Base-by-base conservation (phyloP, 495 filamentous ascomycete species). In the Podospora pseudoanserina region DNA sequence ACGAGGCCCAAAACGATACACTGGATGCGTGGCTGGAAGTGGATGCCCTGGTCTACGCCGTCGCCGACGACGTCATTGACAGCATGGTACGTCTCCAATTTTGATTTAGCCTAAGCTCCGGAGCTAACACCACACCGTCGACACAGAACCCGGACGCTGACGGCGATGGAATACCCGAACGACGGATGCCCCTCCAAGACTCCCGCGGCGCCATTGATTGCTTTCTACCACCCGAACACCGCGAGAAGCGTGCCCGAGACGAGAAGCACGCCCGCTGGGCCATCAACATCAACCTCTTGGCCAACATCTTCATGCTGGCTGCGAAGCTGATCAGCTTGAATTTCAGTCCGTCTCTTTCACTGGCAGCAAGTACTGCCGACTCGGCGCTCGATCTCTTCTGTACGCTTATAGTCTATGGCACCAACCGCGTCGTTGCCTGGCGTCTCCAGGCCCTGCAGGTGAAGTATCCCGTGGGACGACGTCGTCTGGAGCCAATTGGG, bases 1-100 rank as follows among this genome's bases (percentile, higher is more conserved):
- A 86, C 70, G 79, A 83, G 64, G 71, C 71, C 19, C 84, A 85
- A 68, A 87, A 87, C 66, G 75, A 79, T 39, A 65, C 79, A 0
- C 68, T 86, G 30, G 80, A 85, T 65, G 81, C 84, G 62, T 86
- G 84, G 84, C 63, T 84, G 5, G 80, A 86, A 72, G 82, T 86
- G 5, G 84, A 86, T 70, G 75, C 78, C 0, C 67, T 86, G 26
- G 84, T 86, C 16, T 77, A 78, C 69, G 75, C 73, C 9, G 72
- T 86, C 19, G 81, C 84, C 13, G 84, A 85, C 72, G 80, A 86
- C 67, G 77, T 86, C 20, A 72, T 86, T 23, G 85, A 86, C 26
- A 80, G 76, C 60, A 83, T 87, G 77, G 62, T 64, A 49, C 18
- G 16, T 7, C 20, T 15, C 34, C 39, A 44, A 23, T 23, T 58